Percentiles rank a stretch among this genome's conserved stretches.
Conservation (phyloP, 163 green algal genomes). For the Volvox carteri region DNA sequence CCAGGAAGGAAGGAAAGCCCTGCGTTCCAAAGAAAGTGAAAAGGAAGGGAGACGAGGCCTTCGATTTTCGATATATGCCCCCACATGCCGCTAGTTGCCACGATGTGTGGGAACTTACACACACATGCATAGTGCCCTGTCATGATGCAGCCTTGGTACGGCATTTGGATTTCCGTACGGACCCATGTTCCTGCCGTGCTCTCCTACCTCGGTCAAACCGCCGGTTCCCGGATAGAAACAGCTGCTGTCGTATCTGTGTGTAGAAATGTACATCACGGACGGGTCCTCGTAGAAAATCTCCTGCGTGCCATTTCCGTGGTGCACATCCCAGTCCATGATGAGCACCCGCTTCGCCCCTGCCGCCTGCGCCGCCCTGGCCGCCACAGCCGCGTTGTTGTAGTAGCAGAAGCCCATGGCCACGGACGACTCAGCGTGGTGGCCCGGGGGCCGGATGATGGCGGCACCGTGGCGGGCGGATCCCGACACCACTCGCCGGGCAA, state of each 20-base stretch:
- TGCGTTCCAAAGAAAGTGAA: too few relatives aligned
- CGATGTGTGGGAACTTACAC: too few relatives aligned
- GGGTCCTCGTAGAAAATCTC: slow-evolving; percentile 92
- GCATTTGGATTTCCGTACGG: too few relatives aligned
- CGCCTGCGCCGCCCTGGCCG: slow-evolving; percentile 73
- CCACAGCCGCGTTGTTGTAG: slow-evolving; percentile 95
- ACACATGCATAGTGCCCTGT: too few relatives aligned
- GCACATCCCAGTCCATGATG: slow-evolving; percentile 89
- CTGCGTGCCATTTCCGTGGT: slow-evolving; percentile 95
- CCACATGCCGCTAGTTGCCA: too few relatives aligned
- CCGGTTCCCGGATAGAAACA: slow-evolving; percentile 94
- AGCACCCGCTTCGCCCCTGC: slow-evolving; percentile 84
- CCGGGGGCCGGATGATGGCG: slow-evolving; percentile 92
- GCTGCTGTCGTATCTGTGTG: slow-evolving; percentile 88
- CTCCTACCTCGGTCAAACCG: slow-evolving; percentile 72
- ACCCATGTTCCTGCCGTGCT: background rate
- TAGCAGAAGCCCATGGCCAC: slow-evolving; percentile 97
- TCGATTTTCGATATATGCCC: too few relatives aligned
- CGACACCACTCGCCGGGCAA: slow-evolving; percentile 59
- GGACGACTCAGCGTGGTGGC: slow-evolving; percentile 91
- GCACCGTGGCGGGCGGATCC: slow-evolving; percentile 67
- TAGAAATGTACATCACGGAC: slow-evolving; percentile 89
- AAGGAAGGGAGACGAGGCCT: too few relatives aligned
- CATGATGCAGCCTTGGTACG: too few relatives aligned
- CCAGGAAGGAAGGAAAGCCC: background rate